Evolutionary conservation across 2,329 filamentous ascomycete genomes (phyloP), one percentile per base, ranked within the genome.

Genomic region (Talaromyces sp.): DNA sequence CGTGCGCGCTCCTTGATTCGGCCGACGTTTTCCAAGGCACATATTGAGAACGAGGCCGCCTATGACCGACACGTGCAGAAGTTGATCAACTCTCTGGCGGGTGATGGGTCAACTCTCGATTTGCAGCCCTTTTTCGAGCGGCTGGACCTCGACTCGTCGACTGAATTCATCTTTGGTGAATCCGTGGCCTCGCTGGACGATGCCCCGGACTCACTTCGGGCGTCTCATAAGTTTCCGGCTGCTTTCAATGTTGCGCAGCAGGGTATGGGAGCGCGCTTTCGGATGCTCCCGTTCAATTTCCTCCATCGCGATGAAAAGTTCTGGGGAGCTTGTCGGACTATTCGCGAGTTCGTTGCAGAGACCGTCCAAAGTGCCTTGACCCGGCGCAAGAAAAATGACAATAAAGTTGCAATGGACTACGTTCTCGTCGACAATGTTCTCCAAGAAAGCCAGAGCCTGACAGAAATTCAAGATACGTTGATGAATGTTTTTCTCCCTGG

Each of bases 11-110:
- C 90, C 64, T 79, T 96, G 63, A 86, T 97, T 66, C 82, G 92
- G 9, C 92, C 93, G 0, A 91, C 95, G 70, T 96, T 97, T 74
- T 86, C 91, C 65, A 89, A 88, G 68, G 89, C 78, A 11, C 82
- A 84, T 64, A 76, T 85, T 10, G 79, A 77, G 4, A 80, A 85
- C 66, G 69, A 85, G 6, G 73, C 76, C 32, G 84, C 82, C 1
- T 86, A 89, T 56, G 86, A 89, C 66, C 73, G 70, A 2, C 86
- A 89, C 73, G 77, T 88, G 17, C 71, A 78, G 32, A 77, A 83
- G 0, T 77, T 95, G 17, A 84, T 92, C 67, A 77, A 81, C 27
- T 75, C 91, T 60, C 77, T 89, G 27, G 75, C 78, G n/a, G 79
- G 69, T 0, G 75, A 84, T 55, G 80, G 86, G 43, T 81, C 53